Conservation (phyloP, 2,329 filamentous ascomycete genomes). For the Colletotrichum sp. region DNA sequence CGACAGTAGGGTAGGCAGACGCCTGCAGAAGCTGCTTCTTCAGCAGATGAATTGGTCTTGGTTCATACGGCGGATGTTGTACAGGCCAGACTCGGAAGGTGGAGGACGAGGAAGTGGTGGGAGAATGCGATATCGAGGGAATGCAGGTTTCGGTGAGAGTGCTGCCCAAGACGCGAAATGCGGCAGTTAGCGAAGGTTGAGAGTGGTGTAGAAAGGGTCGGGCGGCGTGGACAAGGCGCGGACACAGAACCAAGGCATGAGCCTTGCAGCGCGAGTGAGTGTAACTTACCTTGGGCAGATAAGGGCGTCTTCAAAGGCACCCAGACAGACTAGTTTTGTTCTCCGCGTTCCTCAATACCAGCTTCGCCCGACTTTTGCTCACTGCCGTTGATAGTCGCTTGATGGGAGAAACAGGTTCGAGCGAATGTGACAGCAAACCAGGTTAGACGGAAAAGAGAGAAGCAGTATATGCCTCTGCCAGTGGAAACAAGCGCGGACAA, state of each 20-base stretch:
- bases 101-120: background rate
- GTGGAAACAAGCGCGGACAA: background rate
- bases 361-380: background rate
- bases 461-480: background rate
- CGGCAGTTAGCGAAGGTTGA: background rate
- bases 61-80: constrained; percentile 2
- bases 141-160: background rate
- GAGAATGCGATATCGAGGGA: background rate
- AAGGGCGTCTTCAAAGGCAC: background rate
- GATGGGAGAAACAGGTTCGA: background rate
- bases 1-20: constrained; percentile 6
- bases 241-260: background rate
- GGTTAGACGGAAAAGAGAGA: background rate
- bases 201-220: background rate
- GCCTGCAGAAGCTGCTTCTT: constrained; percentile 5
- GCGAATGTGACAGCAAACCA: background rate
- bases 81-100: background rate
- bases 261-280: background rate
- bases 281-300: background rate
- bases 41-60: constrained; percentile 6
- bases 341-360: background rate
- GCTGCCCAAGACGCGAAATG: constrained; percentile 7
- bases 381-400: background rate
- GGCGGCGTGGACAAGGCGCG: background rate
- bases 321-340: background rate